Conservation (phyloP, 176 grass and related monocot genomes). For the Puccinellia tenuiflora region DNA sequence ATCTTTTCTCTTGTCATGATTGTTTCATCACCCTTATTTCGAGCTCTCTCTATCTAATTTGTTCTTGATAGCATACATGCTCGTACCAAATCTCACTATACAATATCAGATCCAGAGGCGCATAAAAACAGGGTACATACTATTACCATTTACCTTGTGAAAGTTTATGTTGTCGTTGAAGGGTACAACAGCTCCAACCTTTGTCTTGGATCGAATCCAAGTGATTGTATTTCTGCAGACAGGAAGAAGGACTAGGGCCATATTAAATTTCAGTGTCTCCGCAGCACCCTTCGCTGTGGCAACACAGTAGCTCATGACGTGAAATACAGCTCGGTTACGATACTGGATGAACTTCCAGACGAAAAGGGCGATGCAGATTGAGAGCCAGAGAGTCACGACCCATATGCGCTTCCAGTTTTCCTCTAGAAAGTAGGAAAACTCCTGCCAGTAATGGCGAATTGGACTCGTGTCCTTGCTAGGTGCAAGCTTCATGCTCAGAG, state of each 20-base stretch:
- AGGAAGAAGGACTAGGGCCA: slow-evolving; percentile 75
- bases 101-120: not conserved
- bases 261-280: slow-evolving; percentile 87
- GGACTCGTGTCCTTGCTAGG: slow-evolving; percentile 35
- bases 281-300: slow-evolving; percentile 69
- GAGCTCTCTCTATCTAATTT: not conserved
- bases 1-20: not conserved
- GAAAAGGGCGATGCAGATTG: slow-evolving; percentile 66
- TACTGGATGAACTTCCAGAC: slow-evolving; percentile 90
- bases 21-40: not conserved
- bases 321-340: slow-evolving; percentile 65
- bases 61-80: not conserved
- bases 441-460: slow-evolving; percentile 46
- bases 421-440: slow-evolving; percentile 66
- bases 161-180: slow-evolving; percentile 96
- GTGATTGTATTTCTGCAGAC: slow-evolving; percentile 82
- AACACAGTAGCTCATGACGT: slow-evolving; percentile 85
- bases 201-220: slow-evolving; percentile 77
- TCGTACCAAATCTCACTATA: not conserved
- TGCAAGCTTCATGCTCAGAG: slow-evolving; percentile 77
- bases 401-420: slow-evolving; percentile 92
- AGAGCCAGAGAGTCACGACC: slow-evolving; percentile 73
- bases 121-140: not conserved
- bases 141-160: slow-evolving; percentile 49
- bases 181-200: slow-evolving; percentile 61